Base-by-base conservation (phyloP, 768 basidiomycete genomes). In the Naganishia friedmannii region DNA sequence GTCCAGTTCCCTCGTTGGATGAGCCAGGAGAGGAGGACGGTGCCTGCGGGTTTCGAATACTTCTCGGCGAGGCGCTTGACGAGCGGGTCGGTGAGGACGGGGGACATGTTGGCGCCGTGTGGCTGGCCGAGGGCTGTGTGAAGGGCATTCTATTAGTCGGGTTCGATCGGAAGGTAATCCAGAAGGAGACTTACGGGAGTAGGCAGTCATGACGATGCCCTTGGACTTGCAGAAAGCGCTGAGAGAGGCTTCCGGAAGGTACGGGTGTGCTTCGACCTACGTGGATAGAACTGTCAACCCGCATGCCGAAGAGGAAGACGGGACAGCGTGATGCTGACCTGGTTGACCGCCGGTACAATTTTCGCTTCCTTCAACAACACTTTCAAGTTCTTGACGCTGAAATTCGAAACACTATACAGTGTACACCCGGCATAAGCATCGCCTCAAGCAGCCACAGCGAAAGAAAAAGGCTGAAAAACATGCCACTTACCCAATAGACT, bases 21-120 rank as follows among this genome's bases (percentile, higher is more conserved):
- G 73, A 86, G 84, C 86, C 86, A 87, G 0, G 84, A 83, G 9
- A 87, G 77, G 31, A 83, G 83, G 42, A 87, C 77, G 75, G 86
- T 86, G 1, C 82, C 84, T 2, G 86, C 79, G 55, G 85, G 78
- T 6, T 81, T 86, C 34, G 84, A 81, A 75, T 86, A 84, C 70
- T 86, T 86, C 68, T 79, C 72, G 9, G 86, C 85, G 6, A 87
- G 76, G 53, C 81, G 77, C 28, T 79, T 73, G 46, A 86, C 83
- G 9, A 82, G 72, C 0, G 85, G 85, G 73, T 88, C 84, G 23
- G 76, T 80, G 13, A 84, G 83, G 29, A 87, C 84, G 10, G 72
- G 78, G 26, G 81, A 77, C 2, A 53, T 45, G 26, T 67, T 51
- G 21, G 23, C 19, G n/a, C 48, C 48, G 71, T 84, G 84, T 1